Evolutionary conservation across 441 rosid species (phyloP), one percentile per base, ranked within the genome.

Genomic region (Manihot esculenta): DNA sequence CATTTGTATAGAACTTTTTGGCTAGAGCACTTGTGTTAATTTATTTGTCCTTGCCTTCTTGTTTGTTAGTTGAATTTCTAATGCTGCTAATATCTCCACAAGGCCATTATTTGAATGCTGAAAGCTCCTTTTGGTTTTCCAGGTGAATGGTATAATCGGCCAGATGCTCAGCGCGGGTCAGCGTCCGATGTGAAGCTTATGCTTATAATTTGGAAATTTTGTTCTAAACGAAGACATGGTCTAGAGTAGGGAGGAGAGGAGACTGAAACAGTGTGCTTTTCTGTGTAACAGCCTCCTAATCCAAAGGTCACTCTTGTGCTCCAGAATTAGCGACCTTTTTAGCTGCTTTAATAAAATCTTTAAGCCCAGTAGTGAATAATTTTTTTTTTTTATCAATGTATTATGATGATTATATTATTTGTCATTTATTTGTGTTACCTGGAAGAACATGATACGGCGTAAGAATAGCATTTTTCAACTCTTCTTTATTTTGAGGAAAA

Each of bases 121-220:
- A 53, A 62, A 60, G n/a, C 35, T 72, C 17, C 0, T 1, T 69
- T 8, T 9, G 60, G 13, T 65, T 71, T 74, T 66, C 13, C 86
- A 94, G 99, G 98, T 92, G 76, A 88, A 90, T 71, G 82, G 86
- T 64, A 83, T 90, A 60, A 71, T 94, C 7, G 99, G 97, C 50
- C 99, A 89, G 82, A 87, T 94, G 84, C 83, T 94, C 33, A 85
- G 97, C 72, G 85, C 89, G 27, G 95, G 97, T 45, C 90, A 83
- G 75, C 94, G 90, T 45, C 93, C 89, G 0, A 87, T 89, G 88
- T 91, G 81, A 84, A 76, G 24, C 54, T 54, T 23, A 0, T 38
- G 41, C 53, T 9, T 41, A 51, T 13, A 60, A 12, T 58, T 35
- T 57, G 50, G 45, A 30, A 55, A n/a, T 72, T 62, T 35, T 57